These are phyloP conservation scores for Claviceps purpurea DNA, from an alignment of 2,329 filamentous ascomycete species.

Conservation along the genomic window DNA sequence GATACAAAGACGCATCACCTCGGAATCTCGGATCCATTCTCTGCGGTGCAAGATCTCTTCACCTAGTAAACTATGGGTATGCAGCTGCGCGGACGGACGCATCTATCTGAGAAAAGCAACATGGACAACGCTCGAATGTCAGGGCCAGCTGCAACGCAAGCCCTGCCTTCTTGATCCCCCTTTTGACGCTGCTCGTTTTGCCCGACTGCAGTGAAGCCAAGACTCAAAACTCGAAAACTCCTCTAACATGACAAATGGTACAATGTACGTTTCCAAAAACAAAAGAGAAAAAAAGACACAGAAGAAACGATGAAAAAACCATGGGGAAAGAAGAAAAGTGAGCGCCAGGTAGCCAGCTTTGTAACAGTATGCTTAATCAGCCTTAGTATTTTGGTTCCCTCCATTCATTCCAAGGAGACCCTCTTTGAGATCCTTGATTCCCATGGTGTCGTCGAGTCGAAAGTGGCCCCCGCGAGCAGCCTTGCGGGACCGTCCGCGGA, in stretches of 20 bases:
- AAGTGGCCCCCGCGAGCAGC: constrained; percentile 42
- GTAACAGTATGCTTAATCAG: constrained; percentile 14
- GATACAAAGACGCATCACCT: background rate
- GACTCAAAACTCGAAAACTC: background rate
- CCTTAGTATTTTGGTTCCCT: constrained; percentile 22
- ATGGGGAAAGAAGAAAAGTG: background rate
- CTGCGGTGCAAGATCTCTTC: background rate
- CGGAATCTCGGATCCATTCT: background rate
- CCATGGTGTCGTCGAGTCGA: constrained; percentile 43
- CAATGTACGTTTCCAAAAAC: constrained; percentile 5
- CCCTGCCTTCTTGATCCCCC: background rate
- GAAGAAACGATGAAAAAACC: background rate
- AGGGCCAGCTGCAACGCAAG: background rate
- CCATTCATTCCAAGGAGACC: constrained; percentile 41
- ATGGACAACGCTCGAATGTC: background rate
- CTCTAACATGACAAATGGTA: constrained; percentile 1
- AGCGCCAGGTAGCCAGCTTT: background rate
- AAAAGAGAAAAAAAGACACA: constrained; percentile 5
- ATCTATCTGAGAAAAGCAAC: background rate
- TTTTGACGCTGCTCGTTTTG: background rate
- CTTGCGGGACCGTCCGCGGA: constrained; percentile 40
- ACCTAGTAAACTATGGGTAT: background rate
- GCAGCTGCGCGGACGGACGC: background rate
- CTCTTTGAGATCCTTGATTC: constrained; percentile 45
- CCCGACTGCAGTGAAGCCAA: background rate